Conservation (phyloP, 2,329 filamentous ascomycete species). For the Fusarium solani-melongenae region DNA sequence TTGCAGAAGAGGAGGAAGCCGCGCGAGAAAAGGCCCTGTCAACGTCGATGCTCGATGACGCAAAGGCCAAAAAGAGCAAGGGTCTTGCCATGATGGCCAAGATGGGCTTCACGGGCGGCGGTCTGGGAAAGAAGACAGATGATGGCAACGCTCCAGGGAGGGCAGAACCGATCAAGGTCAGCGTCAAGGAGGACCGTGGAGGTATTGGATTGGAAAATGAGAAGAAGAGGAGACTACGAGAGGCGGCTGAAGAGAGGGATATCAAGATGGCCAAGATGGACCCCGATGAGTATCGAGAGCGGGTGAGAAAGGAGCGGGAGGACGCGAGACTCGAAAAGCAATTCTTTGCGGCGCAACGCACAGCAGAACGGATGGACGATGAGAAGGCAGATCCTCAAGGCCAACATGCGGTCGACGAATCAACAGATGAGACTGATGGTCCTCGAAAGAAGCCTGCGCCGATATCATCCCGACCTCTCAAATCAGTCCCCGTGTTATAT, state of each 20-base stretch:
- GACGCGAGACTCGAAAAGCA: slow-evolving; percentile 74
- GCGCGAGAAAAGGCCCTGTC: slow-evolving; percentile 81
- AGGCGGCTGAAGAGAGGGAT: slow-evolving; percentile 67
- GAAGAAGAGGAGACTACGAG: slow-evolving; percentile 79
- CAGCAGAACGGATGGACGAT: slow-evolving; percentile 80
- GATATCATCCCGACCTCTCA: slow-evolving; percentile 64
- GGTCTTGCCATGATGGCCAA: slow-evolving; percentile 97
- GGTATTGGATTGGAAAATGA: slow-evolving; percentile 88
- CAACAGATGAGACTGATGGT: slow-evolving; percentile 29
- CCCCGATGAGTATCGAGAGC: slow-evolving; percentile 78
- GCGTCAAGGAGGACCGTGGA: slow-evolving; percentile 80
- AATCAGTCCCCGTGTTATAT: slow-evolving; percentile 81
- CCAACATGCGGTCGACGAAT: slow-evolving; percentile 6
- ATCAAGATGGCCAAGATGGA: slow-evolving; percentile 72
- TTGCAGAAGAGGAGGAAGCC: slow-evolving; percentile 77
- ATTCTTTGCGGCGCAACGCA: slow-evolving; percentile 81
- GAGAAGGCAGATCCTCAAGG: slow-evolving; percentile 50
- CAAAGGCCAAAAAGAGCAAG: slow-evolving; percentile 75
- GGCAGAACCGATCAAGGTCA: slow-evolving; percentile 79
- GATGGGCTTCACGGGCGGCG: slow-evolving; percentile 87
- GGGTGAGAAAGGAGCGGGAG: slow-evolving; percentile 77
- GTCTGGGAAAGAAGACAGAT: slow-evolving; percentile 72
- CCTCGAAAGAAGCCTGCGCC: slow-evolving; percentile 48
- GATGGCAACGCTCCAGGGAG: slow-evolving; percentile 49
- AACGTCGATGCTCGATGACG: slow-evolving; percentile 74